Evolutionary conservation across 2,329 filamentous ascomycete species (phyloP), one percentile per base, ranked within the genome.

Genomic region (Tympanopsis confertula): DNA sequence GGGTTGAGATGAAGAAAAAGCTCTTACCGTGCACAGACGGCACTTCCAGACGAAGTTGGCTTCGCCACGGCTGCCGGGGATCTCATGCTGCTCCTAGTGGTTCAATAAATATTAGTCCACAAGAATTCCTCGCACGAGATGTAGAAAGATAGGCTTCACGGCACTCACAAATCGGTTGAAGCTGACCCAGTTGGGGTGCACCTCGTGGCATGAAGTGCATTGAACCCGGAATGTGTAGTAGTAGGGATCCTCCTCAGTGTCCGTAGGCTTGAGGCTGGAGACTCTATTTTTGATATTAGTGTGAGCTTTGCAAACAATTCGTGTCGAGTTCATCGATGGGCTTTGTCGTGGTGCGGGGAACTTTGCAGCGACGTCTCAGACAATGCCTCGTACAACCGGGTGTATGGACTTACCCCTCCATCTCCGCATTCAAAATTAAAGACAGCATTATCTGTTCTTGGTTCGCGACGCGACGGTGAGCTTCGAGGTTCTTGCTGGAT

Each of bases 31-130:
- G 78, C 91, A 98, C 56, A 91, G 89, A 62, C 93, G 94, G 72
- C 91, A 98, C 59, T 79, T 88, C 89, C 91, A 98, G n/a, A 98
- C 91, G 60, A 98, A 98, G 61, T 96, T 96, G 43, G 91, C 91
- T 60, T 96, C 88, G 46, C 91, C 91, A 52, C 86, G 76, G 58
- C 88, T 95, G 24, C 88, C 88, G 45, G 86, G 91, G 58, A 95
- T 78, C 46, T 95, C 87, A 54, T 93, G 88, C 52, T 69, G 72
- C 55, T 96, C 89, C 86, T 94, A 44, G 10, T n/a, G 30, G 7
- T 12, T 17, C 30, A 33, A 18, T 33, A 28, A n/a, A 12, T 33
- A 17, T 33, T 33, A 17, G 30, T 33, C 10, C 15, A 33, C 7
- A 12, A 7, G 7, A 33, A n/a, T n/a, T n/a, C n/a, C n/a, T n/a